Percentiles rank a stretch among this genome's conserved stretches.
These are phyloP conservation scores for Ascocoryne sarcoides DNA, from an alignment of 2,329 filamentous ascomycete genomes.

Conservation along the genomic window DNA sequence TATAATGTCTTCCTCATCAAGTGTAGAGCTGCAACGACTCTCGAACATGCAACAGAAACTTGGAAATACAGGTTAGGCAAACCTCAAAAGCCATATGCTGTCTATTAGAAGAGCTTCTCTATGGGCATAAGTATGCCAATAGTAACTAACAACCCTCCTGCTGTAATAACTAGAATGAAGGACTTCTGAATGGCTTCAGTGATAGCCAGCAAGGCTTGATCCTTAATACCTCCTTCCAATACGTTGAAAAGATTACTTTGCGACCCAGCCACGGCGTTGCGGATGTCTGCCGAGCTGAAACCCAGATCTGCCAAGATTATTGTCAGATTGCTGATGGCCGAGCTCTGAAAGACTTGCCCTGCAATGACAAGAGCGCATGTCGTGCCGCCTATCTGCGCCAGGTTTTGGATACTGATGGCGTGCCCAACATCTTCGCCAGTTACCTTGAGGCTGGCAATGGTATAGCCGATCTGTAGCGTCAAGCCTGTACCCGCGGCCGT, in stretches of 20 bases:
- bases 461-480: conserved; percentile 27
- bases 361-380: conserved; percentile 29
- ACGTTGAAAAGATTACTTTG: conserved; percentile 1
- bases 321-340: conserved; percentile 14
- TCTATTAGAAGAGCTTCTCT: too few relatives aligned
- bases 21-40: too few relatives aligned
- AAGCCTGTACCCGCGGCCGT: conserved; percentile 32
- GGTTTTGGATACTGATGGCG: conserved; percentile 30
- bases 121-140: too few relatives aligned
- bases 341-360: conserved; percentile 29
- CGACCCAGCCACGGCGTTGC: conserved; percentile 17
- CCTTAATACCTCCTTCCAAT: conserved; percentile 3
- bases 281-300: conserved; percentile 17
- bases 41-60: too few relatives aligned
- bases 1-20: too few relatives aligned
- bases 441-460: conserved; percentile 27
- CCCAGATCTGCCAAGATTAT: conserved; percentile 16
- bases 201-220: conserved; percentile 21
- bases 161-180: conserved; percentile 22
- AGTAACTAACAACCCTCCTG: too few relatives aligned
- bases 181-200: conserved; percentile 20
- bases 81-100: too few relatives aligned
- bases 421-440: conserved; percentile 20
- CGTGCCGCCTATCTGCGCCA: conserved; percentile 26
- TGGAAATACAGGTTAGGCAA: too few relatives aligned